Conservation (phyloP, 495 filamentous ascomycete genomes). For the Penicillium canescens region DNA sequence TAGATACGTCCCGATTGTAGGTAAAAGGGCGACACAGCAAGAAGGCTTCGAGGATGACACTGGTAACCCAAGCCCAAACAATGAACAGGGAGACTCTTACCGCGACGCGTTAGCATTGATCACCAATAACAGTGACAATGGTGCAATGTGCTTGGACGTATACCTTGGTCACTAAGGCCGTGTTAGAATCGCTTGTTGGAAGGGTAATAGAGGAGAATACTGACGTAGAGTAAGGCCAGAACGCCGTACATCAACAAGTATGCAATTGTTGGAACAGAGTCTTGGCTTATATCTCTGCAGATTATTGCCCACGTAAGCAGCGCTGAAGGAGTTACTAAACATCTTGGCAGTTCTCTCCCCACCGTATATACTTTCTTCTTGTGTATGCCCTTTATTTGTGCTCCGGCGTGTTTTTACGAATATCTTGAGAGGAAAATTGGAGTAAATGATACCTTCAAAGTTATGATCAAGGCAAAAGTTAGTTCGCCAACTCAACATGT, state of each 20-base stretch:
- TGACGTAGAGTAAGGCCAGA: not conserved
- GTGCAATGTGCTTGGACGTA: not conserved
- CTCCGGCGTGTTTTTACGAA: too few relatives aligned
- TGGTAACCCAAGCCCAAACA: constrained; percentile 15
- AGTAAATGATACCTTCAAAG: too few relatives aligned
- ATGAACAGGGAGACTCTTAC: constrained; percentile 1
- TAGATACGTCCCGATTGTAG: constrained; percentile 47
- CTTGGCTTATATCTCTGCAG: too few relatives aligned
- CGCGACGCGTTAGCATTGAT: constrained; percentile 5
- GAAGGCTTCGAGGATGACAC: constrained; percentile 12
- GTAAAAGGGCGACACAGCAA: constrained; percentile 44
- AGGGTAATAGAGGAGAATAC: not conserved
- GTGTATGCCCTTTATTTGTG: too few relatives aligned
- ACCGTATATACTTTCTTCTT: too few relatives aligned
- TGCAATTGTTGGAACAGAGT: not conserved
- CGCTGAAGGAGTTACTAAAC: too few relatives aligned
- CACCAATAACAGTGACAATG: not conserved
- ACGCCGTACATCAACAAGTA: not conserved
- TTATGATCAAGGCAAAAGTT: too few relatives aligned
- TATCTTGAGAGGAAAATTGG: too few relatives aligned
- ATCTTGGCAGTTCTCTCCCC: too few relatives aligned
- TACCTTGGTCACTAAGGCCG: too few relatives aligned
- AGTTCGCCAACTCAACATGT: too few relatives aligned
- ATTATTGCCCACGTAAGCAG: too few relatives aligned
- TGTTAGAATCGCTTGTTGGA: not conserved